Conservation (phyloP, 2,329 filamentous ascomycete species). For the Scytalidium lignicola region DNA sequence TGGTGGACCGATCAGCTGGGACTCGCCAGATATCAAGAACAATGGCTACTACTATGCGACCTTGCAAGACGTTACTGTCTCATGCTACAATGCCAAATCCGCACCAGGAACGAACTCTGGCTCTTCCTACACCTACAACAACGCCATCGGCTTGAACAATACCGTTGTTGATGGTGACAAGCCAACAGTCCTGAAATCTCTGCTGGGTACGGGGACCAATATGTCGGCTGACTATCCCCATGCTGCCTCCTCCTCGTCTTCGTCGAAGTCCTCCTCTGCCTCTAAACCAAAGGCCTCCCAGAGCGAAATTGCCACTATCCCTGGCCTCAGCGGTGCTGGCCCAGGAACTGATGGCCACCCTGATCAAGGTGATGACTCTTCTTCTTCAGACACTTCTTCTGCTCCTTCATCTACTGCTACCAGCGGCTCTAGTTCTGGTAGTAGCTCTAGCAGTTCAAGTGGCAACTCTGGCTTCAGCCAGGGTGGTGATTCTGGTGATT, state of each 20-base stretch:
- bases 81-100: conserved; percentile 69
- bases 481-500: conserved; percentile 13
- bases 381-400: conserved; percentile 23
- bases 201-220: conserved; percentile 76
- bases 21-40: conserved; percentile 70
- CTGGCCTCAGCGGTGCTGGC: conserved; percentile 48
- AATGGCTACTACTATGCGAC: conserved; percentile 86
- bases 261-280: conserved; percentile 9
- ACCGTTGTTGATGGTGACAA: conserved; percentile 73
- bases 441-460: conserved; percentile 22
- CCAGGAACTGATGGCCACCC: conserved; percentile 29
- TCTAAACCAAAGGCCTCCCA: conserved; percentile 25
- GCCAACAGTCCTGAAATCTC: conserved; percentile 69
- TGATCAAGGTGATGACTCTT: conserved; percentile 14
- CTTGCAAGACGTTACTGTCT: conserved; percentile 70
- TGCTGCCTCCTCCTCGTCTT: conserved; percentile 24
- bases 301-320: conserved; percentile 37
- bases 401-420: conserved; percentile 16
- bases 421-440: conserved; percentile 19
- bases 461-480: conserved; percentile 26
- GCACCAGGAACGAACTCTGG: conserved; percentile 63
- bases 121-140: conserved; percentile 71
- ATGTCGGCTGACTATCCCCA: conserved; percentile 48
- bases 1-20: conserved; percentile 86
- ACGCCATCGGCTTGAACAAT: conserved; percentile 62